Evolutionary conservation across 2,329 filamentous ascomycete genomes (phyloP), one percentile per base, ranked within the genome.

Genomic region (Aspergillus sp.): DNA sequence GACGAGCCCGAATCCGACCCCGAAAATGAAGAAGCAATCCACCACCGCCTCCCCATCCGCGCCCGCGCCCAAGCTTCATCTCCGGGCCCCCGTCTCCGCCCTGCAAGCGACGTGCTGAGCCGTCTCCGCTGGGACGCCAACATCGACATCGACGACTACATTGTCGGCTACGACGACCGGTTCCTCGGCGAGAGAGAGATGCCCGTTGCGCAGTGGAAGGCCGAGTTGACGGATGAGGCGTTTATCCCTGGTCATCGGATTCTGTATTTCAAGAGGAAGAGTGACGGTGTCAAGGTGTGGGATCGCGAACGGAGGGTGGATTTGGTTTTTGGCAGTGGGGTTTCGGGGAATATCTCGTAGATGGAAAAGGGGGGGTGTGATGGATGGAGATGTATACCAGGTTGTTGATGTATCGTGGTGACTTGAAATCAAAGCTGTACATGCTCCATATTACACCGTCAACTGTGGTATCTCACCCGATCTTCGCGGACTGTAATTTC

Each of bases 211-310:
- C 54, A 54, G 19, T 61, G 59, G 59, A 61, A 61, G 45, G 48
- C 41, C 4, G 59, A 61, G 49, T 11, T 58, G 19, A 61, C 59
- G 17, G 59, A 61, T 8, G 59, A 61, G n/a, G 59, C 48, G 3
- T 61, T 61, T 50, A 61, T 61, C 17, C 59, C 59, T 7, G 53
- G 53, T 43, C 59, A 61, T 51, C 59, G 59, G 22, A 62, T 62
- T 52, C 28, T 61, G 22, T 58, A 61, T 22, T 57, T 61, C 28
- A 34, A n/a, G 22, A 22, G 59, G 17, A 54, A 54, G 43, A 61
- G 54, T 13, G 59, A 61, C 13, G 54, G 59, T 11, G 54, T 54
- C 23, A 54, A 22, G 49, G 59, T 61, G 2, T 61, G 59, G 59
- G 59, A 61, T 58, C 54, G 59, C 1, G 54, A 58, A 28, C 52